phyloP scores from a whole-genome alignment of 2,329 filamentous ascomycete genomes.

The Raffaelea arxii region DNA sequence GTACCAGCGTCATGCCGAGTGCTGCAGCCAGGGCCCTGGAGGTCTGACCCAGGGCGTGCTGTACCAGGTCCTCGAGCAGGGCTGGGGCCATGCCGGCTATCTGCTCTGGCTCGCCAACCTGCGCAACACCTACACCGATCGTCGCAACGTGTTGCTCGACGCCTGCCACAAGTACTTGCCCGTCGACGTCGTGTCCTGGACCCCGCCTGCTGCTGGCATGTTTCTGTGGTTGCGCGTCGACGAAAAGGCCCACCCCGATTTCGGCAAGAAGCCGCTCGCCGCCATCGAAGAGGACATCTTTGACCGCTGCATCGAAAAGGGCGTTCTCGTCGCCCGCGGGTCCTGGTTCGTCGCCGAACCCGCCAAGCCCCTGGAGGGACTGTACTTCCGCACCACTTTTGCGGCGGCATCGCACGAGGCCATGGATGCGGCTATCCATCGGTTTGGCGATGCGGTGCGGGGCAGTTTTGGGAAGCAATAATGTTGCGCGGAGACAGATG shows the following conservation, averaged over 20 bases:
- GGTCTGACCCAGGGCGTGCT: constrained; percentile 78
- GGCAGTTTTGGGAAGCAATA: constrained; percentile 35
- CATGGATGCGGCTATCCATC: constrained; percentile 61
- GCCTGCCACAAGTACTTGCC: constrained; percentile 76
- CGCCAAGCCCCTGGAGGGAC: constrained; percentile 44
- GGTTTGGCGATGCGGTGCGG: constrained; percentile 68
- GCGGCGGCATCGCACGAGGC: constrained; percentile 65
- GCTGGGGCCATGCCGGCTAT: constrained; percentile 89
- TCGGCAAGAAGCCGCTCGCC: constrained; percentile 39
- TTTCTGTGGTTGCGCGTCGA: constrained; percentile 77
- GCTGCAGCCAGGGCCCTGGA: constrained; percentile 73
- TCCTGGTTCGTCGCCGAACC: constrained; percentile 84
- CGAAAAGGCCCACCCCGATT: constrained; percentile 54
- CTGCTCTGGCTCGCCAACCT: constrained; percentile 81
- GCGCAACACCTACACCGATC: constrained; percentile 68
- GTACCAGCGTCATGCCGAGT: constrained; percentile 74
- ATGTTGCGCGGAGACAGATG: not conserved
- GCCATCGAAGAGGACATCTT: constrained; percentile 85
- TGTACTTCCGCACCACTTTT: constrained; percentile 88
- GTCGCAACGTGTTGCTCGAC: constrained; percentile 65
- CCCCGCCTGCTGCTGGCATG: constrained; percentile 78
- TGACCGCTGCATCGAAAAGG: constrained; percentile 60
- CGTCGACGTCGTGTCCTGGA: constrained; percentile 66
- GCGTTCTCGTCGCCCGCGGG: constrained; percentile 73
- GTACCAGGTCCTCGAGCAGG: constrained; percentile 73